These are phyloP conservation scores for Geotrichum macrosporum DNA, from an alignment of 1,139 yeast species.

Conservation along the genomic window DNA sequence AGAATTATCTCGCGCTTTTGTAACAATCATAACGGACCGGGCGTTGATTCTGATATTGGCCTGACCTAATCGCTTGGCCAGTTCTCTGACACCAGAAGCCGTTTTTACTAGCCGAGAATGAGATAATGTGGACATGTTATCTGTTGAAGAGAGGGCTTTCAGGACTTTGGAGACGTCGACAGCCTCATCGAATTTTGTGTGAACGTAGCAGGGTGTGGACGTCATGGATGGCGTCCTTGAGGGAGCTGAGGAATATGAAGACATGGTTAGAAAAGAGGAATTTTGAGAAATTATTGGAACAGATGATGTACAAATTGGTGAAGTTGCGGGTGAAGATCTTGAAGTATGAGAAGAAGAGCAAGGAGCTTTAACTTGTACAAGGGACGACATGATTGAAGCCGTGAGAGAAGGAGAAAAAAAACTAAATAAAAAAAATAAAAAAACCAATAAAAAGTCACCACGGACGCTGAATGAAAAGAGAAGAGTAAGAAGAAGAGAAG, in stretches of 20 bases:
- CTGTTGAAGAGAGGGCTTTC: constrained; percentile 26
- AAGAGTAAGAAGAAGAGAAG: no score
- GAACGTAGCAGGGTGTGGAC: constrained; percentile 24
- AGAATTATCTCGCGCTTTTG: constrained; percentile 80
- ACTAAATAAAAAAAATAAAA: no score
- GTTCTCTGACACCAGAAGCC: constrained; percentile 77
- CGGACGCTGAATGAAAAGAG: no score
- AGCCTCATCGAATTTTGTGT: constrained; percentile 29
- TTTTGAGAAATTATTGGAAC: background rate
- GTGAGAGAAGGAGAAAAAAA: no score
- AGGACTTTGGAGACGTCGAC: constrained; percentile 27
- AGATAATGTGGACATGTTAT: constrained; percentile 23
- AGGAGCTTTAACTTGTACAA: no score
- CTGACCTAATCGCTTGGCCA: constrained; percentile 67
- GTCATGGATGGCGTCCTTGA: constrained; percentile 8
- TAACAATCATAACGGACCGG: constrained; percentile 68
- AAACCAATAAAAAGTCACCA: no score
- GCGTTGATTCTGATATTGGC: constrained; percentile 72
- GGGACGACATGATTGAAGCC: no score
- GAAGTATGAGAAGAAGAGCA: no score
- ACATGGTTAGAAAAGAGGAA: constrained; percentile 1
- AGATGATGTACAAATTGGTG: background rate
- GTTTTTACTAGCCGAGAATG: constrained; percentile 50
- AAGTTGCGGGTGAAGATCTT: background rate
- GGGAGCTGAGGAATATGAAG: background rate